Percentiles rank a stretch among this genome's conserved stretches.
Evolutionary conservation across 768 basidiomycete genomes (phyloP).

Genomic region (Russula virescens): DNA sequence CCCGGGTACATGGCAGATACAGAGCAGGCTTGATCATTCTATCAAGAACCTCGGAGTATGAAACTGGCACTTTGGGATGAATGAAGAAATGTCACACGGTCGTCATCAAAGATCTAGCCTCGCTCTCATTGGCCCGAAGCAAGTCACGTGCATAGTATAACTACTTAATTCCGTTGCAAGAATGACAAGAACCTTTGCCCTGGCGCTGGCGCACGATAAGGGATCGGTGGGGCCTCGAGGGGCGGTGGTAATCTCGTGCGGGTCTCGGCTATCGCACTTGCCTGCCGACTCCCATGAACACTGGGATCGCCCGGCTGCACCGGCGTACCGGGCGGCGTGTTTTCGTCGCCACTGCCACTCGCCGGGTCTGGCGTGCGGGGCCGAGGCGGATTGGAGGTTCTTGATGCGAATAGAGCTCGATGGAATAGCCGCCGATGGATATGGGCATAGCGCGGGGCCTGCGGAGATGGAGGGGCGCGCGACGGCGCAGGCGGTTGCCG

Average conservation of each 20-base stretch:
- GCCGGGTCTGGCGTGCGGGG: neutral
- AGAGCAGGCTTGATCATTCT: neutral
- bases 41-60: neutral
- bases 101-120: too few relatives aligned
- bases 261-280: constrained; percentile 6
- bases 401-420: neutral
- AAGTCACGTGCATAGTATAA: neutral
- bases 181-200: constrained; percentile 5
- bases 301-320: neutral
- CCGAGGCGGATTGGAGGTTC: neutral
- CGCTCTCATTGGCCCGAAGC: too few relatives aligned
- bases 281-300: neutral
- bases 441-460: neutral
- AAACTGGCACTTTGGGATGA: neutral
- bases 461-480: constrained; percentile 1
- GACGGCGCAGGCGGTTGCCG: neutral
- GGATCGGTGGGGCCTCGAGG: neutral
- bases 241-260: constrained; percentile 16
- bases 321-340: neutral
- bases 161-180: neutral
- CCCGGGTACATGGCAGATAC: neutral
- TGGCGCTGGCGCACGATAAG: constrained; percentile 11
- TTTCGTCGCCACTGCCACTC: too few relatives aligned
- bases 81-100: too few relatives aligned
- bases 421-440: neutral